These are phyloP conservation scores for Pseudognaphalium luteoalbum DNA, from an alignment of 129 eudicot genomes.

Conservation along the genomic window DNA sequence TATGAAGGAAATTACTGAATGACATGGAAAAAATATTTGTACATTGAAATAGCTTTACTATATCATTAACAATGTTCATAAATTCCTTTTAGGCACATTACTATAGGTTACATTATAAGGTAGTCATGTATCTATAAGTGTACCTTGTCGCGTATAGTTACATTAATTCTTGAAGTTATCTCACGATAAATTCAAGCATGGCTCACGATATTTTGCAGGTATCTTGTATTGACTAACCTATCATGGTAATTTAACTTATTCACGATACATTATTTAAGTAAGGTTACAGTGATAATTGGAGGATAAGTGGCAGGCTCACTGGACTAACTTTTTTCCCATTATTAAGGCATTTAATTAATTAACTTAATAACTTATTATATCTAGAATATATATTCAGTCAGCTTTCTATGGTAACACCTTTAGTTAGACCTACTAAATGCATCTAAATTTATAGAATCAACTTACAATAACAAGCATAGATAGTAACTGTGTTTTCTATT, in stretches of 20 bases:
- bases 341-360: background rate
- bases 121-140: background rate
- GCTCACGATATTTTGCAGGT: background rate
- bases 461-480: background rate
- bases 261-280: background rate
- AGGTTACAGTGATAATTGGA: background rate
- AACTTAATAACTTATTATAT: background rate
- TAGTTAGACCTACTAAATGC: background rate
- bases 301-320: background rate
- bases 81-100: background rate
- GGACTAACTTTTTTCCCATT: too few species aligned
- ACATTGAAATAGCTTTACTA: background rate
- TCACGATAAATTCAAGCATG: background rate
- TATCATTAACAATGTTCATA: background rate
- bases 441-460: background rate
- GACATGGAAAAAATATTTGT: background rate
- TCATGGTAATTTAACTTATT: background rate
- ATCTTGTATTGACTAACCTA: background rate
- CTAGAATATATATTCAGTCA: background rate
- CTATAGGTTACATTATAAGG: slow-evolving; percentile 2
- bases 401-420: background rate
- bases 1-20: slow-evolving; percentile 10
- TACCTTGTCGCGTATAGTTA: background rate
- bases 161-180: background rate
- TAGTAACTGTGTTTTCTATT: background rate